phyloP scores from a whole-genome alignment of 805 yeast species.

The Wickerhamiella allomyrinae region DNA sequence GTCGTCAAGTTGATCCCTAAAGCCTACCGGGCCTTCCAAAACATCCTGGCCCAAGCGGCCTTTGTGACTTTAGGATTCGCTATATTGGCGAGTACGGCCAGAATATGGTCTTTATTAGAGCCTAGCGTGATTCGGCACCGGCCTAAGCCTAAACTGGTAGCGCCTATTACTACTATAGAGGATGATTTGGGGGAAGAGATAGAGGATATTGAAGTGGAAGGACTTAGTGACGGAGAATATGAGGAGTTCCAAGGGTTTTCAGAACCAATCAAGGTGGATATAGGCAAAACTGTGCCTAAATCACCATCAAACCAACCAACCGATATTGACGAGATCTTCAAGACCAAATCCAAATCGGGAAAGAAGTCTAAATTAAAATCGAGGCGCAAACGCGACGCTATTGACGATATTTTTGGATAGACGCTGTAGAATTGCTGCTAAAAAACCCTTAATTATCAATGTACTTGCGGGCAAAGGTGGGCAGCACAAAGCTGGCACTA shows the following conservation, averaged over 20 bases:
- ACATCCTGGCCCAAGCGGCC: slow-evolving; percentile 60
- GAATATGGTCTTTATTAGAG: slow-evolving; percentile 25
- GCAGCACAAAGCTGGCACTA: slow-evolving; percentile 78
- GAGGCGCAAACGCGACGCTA: slow-evolving; percentile 38
- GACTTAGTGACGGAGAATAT: neutral
- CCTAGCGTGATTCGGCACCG: slow-evolving; percentile 2
- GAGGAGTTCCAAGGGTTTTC: slow-evolving; percentile 1
- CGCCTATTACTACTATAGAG: neutral
- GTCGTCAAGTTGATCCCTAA: slow-evolving; percentile 28
- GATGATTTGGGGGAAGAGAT: slow-evolving; percentile 4
- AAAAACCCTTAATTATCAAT: slow-evolving; percentile 21
- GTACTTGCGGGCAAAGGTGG: slow-evolving; percentile 68
- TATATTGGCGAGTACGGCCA: slow-evolving; percentile 42
- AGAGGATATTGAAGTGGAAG: slow-evolving; percentile 5
- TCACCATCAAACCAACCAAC: slow-evolving; percentile 31
- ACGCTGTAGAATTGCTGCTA: too few relatives aligned
- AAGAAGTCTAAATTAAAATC: slow-evolving; percentile 32
- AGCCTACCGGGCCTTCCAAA: slow-evolving; percentile 48
- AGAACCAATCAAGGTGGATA: too few relatives aligned
- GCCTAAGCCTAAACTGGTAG: neutral
- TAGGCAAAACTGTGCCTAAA: slow-evolving; percentile 13
- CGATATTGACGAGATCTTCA: slow-evolving; percentile 67
- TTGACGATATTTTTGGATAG: slow-evolving; percentile 63
- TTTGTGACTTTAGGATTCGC: slow-evolving; percentile 62
- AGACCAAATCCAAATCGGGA: slow-evolving; percentile 33